Evolutionary conservation across 176 grass and related monocot genomes (phyloP).

Genomic region (Bothriochloa decipiens): DNA sequence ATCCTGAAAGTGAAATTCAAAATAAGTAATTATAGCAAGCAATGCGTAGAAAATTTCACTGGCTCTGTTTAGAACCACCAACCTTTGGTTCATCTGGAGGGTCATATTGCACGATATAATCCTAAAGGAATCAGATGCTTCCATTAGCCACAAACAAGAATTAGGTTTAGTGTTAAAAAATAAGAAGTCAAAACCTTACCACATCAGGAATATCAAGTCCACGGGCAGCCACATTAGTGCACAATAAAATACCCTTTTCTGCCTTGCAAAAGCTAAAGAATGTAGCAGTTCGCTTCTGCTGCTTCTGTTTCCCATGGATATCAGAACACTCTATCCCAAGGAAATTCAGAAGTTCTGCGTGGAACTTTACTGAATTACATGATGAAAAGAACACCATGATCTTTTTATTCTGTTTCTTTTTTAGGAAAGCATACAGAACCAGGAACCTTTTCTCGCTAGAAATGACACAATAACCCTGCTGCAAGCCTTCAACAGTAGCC

Average conservation of each 20-base stretch:
- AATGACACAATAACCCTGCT: slow-evolving; percentile 92
- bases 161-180: slow-evolving; percentile 20
- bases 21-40: slow-evolving; percentile 13
- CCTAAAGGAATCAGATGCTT: slow-evolving; percentile 49
- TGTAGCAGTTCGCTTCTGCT: slow-evolving; percentile 90
- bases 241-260: slow-evolving; percentile 86
- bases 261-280: slow-evolving; percentile 96
- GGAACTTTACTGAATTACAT: slow-evolving; percentile 95
- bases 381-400: slow-evolving; percentile 99
- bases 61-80: slow-evolving; percentile 7
- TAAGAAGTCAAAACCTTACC: slow-evolving; percentile 50
- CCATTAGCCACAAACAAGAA: slow-evolving; percentile 24
- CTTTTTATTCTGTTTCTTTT: slow-evolving; percentile 84
- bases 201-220: slow-evolving; percentile 98
- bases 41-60: slow-evolving; percentile 2
- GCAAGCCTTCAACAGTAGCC: slow-evolving; percentile 93
- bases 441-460: slow-evolving; percentile 79
- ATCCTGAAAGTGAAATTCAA: slow-evolving; percentile 65
- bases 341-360: slow-evolving; percentile 81
- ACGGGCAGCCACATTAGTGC: slow-evolving; percentile 94
- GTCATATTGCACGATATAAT: slow-evolving; percentile 98
- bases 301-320: slow-evolving; percentile 99
- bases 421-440: slow-evolving; percentile 95
- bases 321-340: slow-evolving; percentile 81
- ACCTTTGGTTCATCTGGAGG: slow-evolving; percentile 99